Evolutionary conservation across 108 stramenopile species (phyloP), one percentile per base, ranked within the genome.

Genomic region (Chaetoceros tenuissimus): DNA sequence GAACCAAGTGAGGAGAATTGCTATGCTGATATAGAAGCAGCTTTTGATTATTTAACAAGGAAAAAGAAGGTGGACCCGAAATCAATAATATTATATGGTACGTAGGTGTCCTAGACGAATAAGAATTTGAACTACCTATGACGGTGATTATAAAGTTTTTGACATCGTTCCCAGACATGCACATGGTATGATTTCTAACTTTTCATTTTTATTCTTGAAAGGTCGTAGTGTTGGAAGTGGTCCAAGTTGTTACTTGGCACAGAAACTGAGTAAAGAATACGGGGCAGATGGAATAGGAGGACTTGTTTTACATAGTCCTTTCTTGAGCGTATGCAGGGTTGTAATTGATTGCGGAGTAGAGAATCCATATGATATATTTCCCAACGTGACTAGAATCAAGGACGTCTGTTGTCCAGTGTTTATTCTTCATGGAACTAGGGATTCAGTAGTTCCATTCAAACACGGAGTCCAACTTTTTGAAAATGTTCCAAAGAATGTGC

Each of bases 141-240:
- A n/a, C n/a, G n/a, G n/a, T n/a, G n/a, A n/a, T n/a, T n/a, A n/a
- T n/a, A n/a, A n/a, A n/a, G n/a, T n/a, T n/a, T n/a, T n/a, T n/a
- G n/a, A n/a, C n/a, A n/a, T n/a, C n/a, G n/a, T n/a, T n/a, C n/a
- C n/a, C n/a, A n/a, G n/a, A n/a, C n/a, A n/a, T n/a, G n/a, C n/a
- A n/a, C n/a, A n/a, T n/a, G n/a, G n/a, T n/a, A n/a, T n/a, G n/a
- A n/a, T n/a, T n/a, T n/a, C n/a, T n/a, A n/a, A n/a, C n/a, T n/a
- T n/a, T n/a, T n/a, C n/a, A n/a, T n/a, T n/a, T n/a, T n/a, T n/a
- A n/a, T n/a, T n/a, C n/a, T n/a, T n/a, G n/a, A n/a, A n/a, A 60
- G 96, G 96, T 8, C 72, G 96, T 55, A 93, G 91, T 13, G 71
- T 97, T n/a, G 96, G 96, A 18, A 87, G 87, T 16, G 96, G 96